Evolutionary conservation across 371 early-diverging fungal genomes (phyloP).

Genomic region (Mortierella sp.): DNA sequence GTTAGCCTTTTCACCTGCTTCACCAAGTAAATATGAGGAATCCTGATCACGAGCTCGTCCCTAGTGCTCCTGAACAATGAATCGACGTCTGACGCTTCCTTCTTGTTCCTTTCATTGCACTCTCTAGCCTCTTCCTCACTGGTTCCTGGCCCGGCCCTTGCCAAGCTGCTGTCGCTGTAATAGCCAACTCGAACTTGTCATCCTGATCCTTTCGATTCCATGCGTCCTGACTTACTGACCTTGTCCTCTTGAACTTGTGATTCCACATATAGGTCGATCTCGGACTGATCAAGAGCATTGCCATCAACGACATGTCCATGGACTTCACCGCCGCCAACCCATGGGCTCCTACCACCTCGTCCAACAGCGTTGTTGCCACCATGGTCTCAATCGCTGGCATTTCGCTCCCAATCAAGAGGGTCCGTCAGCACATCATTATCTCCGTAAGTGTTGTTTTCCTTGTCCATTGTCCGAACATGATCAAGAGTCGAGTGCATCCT

Average conservation of each 20-base stretch:
- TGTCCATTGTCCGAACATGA: no score
- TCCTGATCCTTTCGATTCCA: no score
- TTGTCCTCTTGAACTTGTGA: neutral
- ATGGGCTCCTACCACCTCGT: constrained; percentile 37
- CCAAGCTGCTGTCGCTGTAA: constrained; percentile 41
- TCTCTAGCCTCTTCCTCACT: constrained; percentile 37
- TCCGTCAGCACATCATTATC: constrained; percentile 35
- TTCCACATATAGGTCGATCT: constrained; percentile 18
- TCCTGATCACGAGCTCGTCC: neutral
- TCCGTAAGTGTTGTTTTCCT: constrained; percentile 8
- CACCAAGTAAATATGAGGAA: constrained; percentile 25
- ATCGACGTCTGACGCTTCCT: neutral
- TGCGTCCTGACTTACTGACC: no score
- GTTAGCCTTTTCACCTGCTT: constrained; percentile 37
- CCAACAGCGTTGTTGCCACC: constrained; percentile 33
- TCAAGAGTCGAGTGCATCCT: no score
- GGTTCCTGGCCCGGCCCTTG: constrained; percentile 47
- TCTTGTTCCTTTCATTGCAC: neutral
- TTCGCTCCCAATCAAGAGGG: constrained; percentile 25
- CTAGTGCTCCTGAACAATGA: no score
- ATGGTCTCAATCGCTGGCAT: constrained; percentile 48
- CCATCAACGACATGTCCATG: constrained; percentile 47
- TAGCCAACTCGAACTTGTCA: no score
- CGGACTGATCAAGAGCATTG: constrained; percentile 36
- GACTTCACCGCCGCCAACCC: constrained; percentile 42